These are phyloP conservation scores for Bruguiera parviflora DNA, from an alignment of 345 rosid genomes.

Conservation along the genomic window DNA sequence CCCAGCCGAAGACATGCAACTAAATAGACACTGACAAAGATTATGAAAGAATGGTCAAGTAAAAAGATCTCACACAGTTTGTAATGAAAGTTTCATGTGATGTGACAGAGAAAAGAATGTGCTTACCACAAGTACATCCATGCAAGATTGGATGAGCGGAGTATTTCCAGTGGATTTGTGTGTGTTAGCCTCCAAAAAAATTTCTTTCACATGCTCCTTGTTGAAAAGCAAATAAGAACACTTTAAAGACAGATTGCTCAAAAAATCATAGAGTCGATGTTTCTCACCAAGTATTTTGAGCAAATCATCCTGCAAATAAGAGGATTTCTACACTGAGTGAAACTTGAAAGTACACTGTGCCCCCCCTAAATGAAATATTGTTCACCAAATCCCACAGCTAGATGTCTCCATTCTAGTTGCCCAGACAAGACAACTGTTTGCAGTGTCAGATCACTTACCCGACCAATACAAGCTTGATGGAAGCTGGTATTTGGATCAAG, in stretches of 20 bases:
- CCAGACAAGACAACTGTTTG: neutral
- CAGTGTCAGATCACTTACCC: slow-evolving; percentile 50
- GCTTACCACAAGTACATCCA: slow-evolving; percentile 91
- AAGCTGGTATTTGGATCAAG: slow-evolving; percentile 73
- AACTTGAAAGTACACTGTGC: neutral
- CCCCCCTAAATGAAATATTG: neutral
- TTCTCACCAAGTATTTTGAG: slow-evolving; percentile 85
- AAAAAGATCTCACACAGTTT: too few relatives aligned
- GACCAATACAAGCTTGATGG: slow-evolving; percentile 48
- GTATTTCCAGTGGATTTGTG: slow-evolving; percentile 64
- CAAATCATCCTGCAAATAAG: slow-evolving; percentile 75
- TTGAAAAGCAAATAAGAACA: slow-evolving; percentile 80
- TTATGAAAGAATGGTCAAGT: neutral
- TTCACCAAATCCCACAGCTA: neutral
- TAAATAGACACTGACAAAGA: neutral
- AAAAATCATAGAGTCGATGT: slow-evolving; percentile 80
- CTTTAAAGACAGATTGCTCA: slow-evolving; percentile 73
- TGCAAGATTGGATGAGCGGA: slow-evolving; percentile 55
- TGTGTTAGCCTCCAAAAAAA: slow-evolving; percentile 54
- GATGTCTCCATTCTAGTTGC: neutral
- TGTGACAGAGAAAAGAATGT: slow-evolving; percentile 12
- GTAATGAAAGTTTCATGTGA: neutral
- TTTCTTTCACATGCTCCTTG: slow-evolving; percentile 86
- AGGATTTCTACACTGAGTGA: slow-evolving; percentile 1
- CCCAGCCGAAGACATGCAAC: neutral